Evolutionary conservation across 2,329 filamentous ascomycete genomes (phyloP), one percentile per base, ranked within the genome.

Genomic region (Aspergillus sp.): DNA sequence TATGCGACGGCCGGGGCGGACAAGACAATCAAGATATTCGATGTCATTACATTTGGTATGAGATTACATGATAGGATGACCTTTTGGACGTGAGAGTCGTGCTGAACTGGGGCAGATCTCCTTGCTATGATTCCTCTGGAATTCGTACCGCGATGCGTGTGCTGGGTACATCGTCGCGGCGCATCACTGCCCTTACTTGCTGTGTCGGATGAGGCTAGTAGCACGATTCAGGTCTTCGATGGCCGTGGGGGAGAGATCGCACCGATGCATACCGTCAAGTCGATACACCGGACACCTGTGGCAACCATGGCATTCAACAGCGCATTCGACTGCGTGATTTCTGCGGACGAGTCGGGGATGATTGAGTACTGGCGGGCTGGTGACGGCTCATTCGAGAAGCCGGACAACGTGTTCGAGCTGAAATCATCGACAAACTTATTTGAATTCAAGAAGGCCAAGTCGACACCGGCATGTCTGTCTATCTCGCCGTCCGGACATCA

Each of bases 391-490:
- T 96, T 88, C 64, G 88, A 94, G 60, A 96, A 97, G 67, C 93
- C 93, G 0, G 83, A 89, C 56, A 88, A 81, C 44, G 89, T 98
- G 12, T 98, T 94, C 64, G 79, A 88, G 55, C 87, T 89, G 71
- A 98, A 98, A 70, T 94, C 88, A 62, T 84, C 86, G 1, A 98
- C 93, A 2, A 93, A 87, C 59, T 76, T 98, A 1, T 98, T 97
- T 61, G 91, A 95, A 45, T 97, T 98, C 73, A 97, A 94, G 62
- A 97, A 96, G 69, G 80, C 87, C 43, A 97, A 95, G 66, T 86
- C 89, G 0, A 79, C 85, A 0, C 90, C 91, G 0, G 81, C 83
- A 3, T 87, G 86, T 7, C 74, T 98, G 42, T 87, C 86, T 0
- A 79, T 98, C 41, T 96, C 93, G 0, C 89, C 90, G 0, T 85